Evolutionary conservation across 352 stramenopile genomes (phyloP).

Genomic region (Salisapilia sapeloensis): DNA sequence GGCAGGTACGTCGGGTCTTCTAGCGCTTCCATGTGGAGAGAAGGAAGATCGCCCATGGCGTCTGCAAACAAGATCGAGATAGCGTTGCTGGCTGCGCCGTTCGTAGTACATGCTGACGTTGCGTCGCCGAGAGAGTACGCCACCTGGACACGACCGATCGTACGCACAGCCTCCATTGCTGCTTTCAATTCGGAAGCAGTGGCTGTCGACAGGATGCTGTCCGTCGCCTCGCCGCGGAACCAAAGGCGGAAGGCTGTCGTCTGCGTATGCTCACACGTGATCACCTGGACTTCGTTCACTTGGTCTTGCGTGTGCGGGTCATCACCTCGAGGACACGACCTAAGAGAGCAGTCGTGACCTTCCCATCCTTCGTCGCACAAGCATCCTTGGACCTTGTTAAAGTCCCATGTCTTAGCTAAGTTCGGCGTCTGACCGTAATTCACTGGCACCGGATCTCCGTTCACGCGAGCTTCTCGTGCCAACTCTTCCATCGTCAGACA

Average conservation of each 20-base stretch:
- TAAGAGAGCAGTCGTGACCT: constrained; percentile 68
- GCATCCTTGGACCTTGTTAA: constrained; percentile 79
- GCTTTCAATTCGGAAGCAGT: constrained; percentile 12
- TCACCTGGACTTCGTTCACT: constrained; percentile 37
- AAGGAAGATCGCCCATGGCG: constrained; percentile 30
- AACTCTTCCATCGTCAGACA: constrained; percentile 55
- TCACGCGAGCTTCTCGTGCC: constrained; percentile 18
- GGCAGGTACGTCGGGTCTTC: constrained; percentile 14
- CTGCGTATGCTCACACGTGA: constrained; percentile 23
- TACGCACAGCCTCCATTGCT: constrained; percentile 17
- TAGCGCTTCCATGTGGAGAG: constrained; percentile 15
- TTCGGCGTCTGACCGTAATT: constrained; percentile 59
- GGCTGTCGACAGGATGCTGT: constrained; percentile 20
- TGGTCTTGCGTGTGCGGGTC: constrained; percentile 50
- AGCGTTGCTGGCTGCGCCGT: constrained; percentile 14
- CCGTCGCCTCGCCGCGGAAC: constrained; percentile 30
- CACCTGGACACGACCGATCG: constrained; percentile 23
- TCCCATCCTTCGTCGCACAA: constrained; percentile 70
- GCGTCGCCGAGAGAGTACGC: constrained; percentile 32
- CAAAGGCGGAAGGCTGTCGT: constrained; percentile 32
- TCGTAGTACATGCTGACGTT: constrained; percentile 25
- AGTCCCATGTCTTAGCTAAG: constrained; percentile 65
- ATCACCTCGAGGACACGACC: constrained; percentile 41
- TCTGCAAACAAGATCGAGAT: constrained; percentile 47
- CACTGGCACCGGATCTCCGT: constrained; percentile 30